A percentile compares a stretch with the other conserved stretches of the same genome.
Evolutionary conservation across 2,329 filamentous ascomycete species (phyloP).

Genomic region (Claviceps sp.): DNA sequence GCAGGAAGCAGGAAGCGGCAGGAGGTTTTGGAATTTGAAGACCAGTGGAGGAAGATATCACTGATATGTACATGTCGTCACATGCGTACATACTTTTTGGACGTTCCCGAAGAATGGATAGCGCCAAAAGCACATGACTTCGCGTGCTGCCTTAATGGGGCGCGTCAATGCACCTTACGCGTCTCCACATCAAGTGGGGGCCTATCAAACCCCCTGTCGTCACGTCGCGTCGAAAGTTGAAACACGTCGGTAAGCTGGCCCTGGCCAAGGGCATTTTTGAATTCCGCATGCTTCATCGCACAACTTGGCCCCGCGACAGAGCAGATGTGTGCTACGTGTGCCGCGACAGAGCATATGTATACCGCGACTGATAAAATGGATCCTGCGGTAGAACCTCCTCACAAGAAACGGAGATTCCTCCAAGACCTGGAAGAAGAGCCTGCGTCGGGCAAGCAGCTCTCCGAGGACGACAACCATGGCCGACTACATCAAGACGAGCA

Average conservation of each 20-base stretch:
- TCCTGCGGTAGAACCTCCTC: slow-evolving; percentile 28
- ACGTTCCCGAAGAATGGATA: no score
- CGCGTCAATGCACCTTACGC: slow-evolving; percentile 17
- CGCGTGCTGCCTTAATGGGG: slow-evolving; percentile 21
- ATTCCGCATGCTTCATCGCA: slow-evolving; percentile 18
- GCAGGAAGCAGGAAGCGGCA: not conserved
- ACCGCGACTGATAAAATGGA: slow-evolving; percentile 10
- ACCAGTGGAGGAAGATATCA: no score
- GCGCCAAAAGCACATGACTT: slow-evolving; percentile 19
- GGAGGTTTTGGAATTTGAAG: not conserved
- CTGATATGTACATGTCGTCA: no score
- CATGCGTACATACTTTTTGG: no score
- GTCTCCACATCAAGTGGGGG: no score
- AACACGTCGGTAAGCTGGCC: not conserved
- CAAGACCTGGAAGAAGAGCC: slow-evolving; percentile 19
- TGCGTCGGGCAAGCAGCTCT: slow-evolving; percentile 13
- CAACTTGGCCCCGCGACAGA: slow-evolving; percentile 23
- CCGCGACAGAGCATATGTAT: no score
- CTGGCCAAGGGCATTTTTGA: not conserved
- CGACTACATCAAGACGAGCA: slow-evolving; percentile 10
- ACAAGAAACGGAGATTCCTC: slow-evolving; percentile 30
- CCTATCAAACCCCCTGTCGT: no score
- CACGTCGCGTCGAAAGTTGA: not conserved
- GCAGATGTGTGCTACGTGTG: no score
- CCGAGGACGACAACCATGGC: slow-evolving; percentile 12